Evolutionary conservation across 2,329 filamentous ascomycete species (phyloP), one percentile per base, ranked within the genome.

Genomic region (Karstenula rhodostoma): DNA sequence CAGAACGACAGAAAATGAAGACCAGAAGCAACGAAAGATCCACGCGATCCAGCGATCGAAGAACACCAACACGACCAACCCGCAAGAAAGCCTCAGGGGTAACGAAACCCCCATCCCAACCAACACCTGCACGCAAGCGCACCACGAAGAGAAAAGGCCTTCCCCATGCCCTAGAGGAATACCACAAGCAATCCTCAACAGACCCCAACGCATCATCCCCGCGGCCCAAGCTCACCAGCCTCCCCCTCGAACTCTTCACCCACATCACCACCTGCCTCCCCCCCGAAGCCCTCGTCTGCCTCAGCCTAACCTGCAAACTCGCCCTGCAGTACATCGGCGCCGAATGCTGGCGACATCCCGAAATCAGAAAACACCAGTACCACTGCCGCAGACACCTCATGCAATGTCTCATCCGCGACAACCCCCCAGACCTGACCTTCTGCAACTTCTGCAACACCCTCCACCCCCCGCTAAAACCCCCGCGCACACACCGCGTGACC

Each of bases 251-350:
- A 33, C 15, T 59, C 29, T 27, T 59, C 22, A 23, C n/a, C 10
- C 17, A 19, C 9, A 56, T 59, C 27, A 37, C 44, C 10, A 46
- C 13, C n/a, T n/a, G 42, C 25, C 52, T 59, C 12, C 17, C 32
- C 2, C 46, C 46, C 6, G 33, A 47, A 27, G 50, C 43, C 12
- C 19, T 37, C 27, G 32, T 59, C 40, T 56, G 52, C 25, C 40
- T 59, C 2, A 59, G 32, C 10, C 47, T 59, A 2, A 56, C 52
- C 42, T 59, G 57, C 46, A 59, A 59, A 51, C 32, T 55, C 10
- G 57, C 57, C 15, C 33, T 48, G 3, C 42, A 51, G 15, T 35
- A 42, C 23, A 22, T 56, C 12, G 46, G 57, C 4, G 22, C 46
- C 4, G 15, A 37, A 6, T 59, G 37, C 15, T 59, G 57, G 57